Percentiles rank a stretch among this genome's conserved stretches.
Conservation (phyloP, 345 rosid genomes). For the Garcia nutans region DNA sequence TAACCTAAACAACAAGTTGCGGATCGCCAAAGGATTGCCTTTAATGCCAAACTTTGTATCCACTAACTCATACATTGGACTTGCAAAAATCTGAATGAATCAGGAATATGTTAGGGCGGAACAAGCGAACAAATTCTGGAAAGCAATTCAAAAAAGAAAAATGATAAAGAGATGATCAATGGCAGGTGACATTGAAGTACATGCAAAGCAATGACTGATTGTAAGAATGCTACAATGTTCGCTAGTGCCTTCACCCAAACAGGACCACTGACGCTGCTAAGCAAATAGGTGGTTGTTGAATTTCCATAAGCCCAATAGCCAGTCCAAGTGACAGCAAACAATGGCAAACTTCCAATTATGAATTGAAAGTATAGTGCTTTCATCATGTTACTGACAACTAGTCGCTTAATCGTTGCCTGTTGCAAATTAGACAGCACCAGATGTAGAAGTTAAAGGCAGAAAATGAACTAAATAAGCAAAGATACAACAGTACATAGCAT, state of each 20-base stretch:
- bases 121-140: neutral
- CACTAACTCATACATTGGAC: conserved; percentile 86
- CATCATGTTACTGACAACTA: conserved; percentile 78
- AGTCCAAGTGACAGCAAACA: conserved; percentile 63
- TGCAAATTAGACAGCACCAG: conserved; percentile 3
- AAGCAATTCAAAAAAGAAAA: neutral
- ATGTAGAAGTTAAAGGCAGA: neutral
- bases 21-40: conserved; percentile 57
- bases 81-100: conserved; percentile 70
- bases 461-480: no score
- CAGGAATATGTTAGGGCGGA: neutral
- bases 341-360: conserved; percentile 63
- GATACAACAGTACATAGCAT: neutral
- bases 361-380: conserved; percentile 85
- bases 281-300: conserved; percentile 63
- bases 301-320: conserved; percentile 99
- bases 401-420: conserved; percentile 82
- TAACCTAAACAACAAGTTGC: conserved; percentile 60
- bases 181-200: conserved; percentile 33
- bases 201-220: conserved; percentile 78
- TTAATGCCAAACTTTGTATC: conserved; percentile 75
- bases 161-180: neutral
- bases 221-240: conserved; percentile 75
- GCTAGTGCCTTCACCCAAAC: conserved; percentile 80
- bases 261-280: conserved; percentile 68